Base-by-base conservation (phyloP, 2,329 filamentous ascomycete species). In the Beauveria sp. region DNA sequence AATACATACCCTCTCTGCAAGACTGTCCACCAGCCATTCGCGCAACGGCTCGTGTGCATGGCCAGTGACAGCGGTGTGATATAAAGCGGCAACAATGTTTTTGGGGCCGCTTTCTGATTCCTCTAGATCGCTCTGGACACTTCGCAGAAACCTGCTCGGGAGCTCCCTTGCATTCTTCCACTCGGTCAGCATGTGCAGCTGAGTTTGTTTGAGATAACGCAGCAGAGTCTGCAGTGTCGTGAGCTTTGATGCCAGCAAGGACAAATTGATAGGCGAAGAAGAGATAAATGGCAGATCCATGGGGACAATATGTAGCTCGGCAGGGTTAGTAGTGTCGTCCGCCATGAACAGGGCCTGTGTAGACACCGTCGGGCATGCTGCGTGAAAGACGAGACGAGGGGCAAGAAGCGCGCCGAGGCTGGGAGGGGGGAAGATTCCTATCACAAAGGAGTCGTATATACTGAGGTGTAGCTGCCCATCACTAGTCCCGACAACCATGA, bases 221-320 rank as follows among this genome's bases (percentile, higher is more conserved):
- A 97, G 77, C 14, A 98, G 75, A 65, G 95, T 96, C 68, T 96
- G 91, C 18, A 98, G 75, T 49, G 91, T 90, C 0, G 93, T 96
- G 5, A 91, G 88, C 69, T 96, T 96, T 18, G 89, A 91, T 0
- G 93, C 89, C 14, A 98, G 80, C 5, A 96, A 80, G 31, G 93
- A 90, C 2, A 98, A 78, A 69, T 96, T 90, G 61, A 92, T 85
- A 3, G 90, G 90, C 2, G 87, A 88, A 16, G 87, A 87, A 3
- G 87, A 86, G 53, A 96, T 85, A 69, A 96, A 96, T 0, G 88
- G 85, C n/a, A 96, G 78, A 67, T 96, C 90, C 71, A 96, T 84
- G 1, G 89, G 89, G 0, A 93, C 78, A n/a, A 93, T 75, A 63
- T 85, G 70, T 1, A 77, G 68, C 6, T 77, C 72, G 18, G 72